phyloP scores from a whole-genome alignment of 1,139 yeast genomes.

The Groenewaldozyma auringiensis region DNA sequence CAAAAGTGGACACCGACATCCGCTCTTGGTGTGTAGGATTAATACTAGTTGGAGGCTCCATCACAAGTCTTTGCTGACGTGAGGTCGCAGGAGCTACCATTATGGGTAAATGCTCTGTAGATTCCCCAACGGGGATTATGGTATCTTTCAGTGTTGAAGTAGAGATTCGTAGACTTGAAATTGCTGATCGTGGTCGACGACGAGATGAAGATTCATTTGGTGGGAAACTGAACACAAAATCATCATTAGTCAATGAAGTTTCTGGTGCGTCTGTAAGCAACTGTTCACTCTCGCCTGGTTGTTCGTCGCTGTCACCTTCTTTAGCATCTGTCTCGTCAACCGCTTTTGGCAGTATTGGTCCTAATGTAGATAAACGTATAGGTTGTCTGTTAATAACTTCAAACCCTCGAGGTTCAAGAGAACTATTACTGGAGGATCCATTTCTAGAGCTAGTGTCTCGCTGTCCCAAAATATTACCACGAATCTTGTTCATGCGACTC shows the following conservation, averaged over 20 bases:
- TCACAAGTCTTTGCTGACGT: background rate
- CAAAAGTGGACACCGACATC: too few relatives aligned
- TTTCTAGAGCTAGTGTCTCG: background rate
- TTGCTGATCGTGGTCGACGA: background rate
- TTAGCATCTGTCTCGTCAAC: background rate
- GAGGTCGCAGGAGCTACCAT: background rate
- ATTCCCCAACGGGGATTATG: background rate
- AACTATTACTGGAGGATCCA: background rate
- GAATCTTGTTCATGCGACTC: background rate
- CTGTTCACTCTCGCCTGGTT: background rate
- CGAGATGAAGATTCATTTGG: background rate
- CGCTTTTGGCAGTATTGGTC: background rate
- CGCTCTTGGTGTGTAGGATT: background rate
- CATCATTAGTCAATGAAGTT: too few relatives aligned
- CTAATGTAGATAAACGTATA: conserved; percentile 11
- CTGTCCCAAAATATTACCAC: conserved; percentile 4
- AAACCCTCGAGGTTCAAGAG: conserved; percentile 19
- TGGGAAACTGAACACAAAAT: background rate
- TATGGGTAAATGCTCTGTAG: background rate
- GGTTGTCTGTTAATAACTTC: conserved; percentile 24
- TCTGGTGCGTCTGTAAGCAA: background rate
- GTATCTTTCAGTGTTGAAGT: background rate
- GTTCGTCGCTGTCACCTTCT: background rate
- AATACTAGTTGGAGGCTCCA: background rate
- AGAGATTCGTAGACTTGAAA: background rate